Percentiles rank a stretch among this genome's conserved stretches.
These are phyloP conservation scores for Canna indica DNA, from an alignment of 176 grass and related monocot genomes.

Conservation along the genomic window DNA sequence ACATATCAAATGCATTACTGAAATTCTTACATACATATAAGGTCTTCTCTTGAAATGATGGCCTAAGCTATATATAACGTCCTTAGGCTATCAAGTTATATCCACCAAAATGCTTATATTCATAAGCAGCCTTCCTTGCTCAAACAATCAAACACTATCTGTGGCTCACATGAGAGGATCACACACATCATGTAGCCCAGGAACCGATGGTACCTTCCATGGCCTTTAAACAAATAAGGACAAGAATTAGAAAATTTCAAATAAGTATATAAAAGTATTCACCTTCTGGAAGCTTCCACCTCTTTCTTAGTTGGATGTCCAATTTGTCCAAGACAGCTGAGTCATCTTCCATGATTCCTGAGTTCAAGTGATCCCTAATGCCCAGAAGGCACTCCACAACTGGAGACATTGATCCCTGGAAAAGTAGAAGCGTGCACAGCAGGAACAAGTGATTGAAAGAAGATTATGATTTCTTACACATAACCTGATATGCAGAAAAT, in stretches of 20 bases:
- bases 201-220: neutral
- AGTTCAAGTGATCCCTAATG: slow-evolving; percentile 4
- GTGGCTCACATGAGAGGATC: neutral
- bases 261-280: neutral
- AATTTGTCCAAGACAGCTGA: neutral
- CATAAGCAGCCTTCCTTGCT: neutral
- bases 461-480: neutral
- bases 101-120: neutral
- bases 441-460: neutral
- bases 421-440: neutral
- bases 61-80: too few species aligned
- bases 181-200: neutral
- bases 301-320: slow-evolving; percentile 13
- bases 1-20: too few species aligned
- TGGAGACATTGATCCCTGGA: slow-evolving; percentile 13
- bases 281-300: slow-evolving; percentile 20
- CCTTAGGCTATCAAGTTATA: neutral
- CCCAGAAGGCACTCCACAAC: slow-evolving; percentile 17
- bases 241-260: neutral
- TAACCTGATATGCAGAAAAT: neutral
- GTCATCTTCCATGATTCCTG: slow-evolving; percentile 1
- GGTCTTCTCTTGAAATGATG: too few species aligned
- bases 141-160: neutral
- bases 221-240: neutral
- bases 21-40: too few species aligned